phyloP scores from a whole-genome alignment of 2,329 filamentous ascomycete genomes.

The Verticillium tricorpus region DNA sequence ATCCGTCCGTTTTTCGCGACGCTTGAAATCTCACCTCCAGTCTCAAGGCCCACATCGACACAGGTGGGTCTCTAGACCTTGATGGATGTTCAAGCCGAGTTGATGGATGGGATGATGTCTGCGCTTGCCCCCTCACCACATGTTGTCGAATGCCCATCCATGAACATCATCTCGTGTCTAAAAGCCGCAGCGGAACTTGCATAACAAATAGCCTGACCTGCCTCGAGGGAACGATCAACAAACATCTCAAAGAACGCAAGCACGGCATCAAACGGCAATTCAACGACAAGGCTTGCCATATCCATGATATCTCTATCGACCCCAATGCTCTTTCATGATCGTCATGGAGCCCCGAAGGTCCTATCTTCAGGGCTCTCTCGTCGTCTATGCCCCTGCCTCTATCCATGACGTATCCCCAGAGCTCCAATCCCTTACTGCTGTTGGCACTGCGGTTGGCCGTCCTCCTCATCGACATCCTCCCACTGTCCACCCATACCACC shows the following conservation, averaged over 20 bases:
- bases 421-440: constrained; percentile 52
- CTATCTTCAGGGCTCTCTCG: not conserved
- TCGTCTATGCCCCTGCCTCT: not conserved
- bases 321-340: not conserved
- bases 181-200: no score
- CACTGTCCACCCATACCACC: constrained; percentile 56
- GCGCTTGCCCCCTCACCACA: not conserved
- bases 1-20: not conserved
- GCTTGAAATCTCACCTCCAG: not conserved
- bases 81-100: not conserved
- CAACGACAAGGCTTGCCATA: constrained; percentile 1
- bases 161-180: no score
- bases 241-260: not conserved
- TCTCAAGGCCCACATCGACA: not conserved
- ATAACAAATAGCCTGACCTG: not conserved
- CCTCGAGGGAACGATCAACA: not conserved
- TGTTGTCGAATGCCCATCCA: no score
- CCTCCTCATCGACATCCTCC: constrained; percentile 68
- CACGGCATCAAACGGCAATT: not conserved
- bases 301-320: constrained; percentile 8
- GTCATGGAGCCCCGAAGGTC: not conserved
- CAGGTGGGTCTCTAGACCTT: not conserved
- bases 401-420: not conserved
- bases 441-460: constrained; percentile 64
- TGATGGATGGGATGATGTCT: not conserved